phyloP scores from a whole-genome alignment of 768 basidiomycete species.

The Albatrellus ellisii region DNA sequence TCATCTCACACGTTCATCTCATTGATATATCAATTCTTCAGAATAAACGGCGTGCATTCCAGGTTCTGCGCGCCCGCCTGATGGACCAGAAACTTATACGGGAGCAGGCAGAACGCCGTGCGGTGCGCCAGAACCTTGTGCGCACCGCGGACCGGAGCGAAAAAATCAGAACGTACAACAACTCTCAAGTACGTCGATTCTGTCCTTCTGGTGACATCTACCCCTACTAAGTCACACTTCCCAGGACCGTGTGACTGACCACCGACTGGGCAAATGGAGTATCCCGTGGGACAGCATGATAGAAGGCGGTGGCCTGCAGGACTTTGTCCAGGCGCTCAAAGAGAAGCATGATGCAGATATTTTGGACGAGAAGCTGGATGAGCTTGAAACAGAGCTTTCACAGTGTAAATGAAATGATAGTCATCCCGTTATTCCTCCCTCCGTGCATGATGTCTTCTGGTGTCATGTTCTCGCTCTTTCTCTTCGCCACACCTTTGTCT shows the following conservation, averaged over 20 bases:
- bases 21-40: conserved; percentile 18
- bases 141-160: conserved; percentile 79
- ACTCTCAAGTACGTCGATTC: conserved; percentile 47
- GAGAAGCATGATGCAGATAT: conserved; percentile 3
- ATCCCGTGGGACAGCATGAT: conserved; percentile 13
- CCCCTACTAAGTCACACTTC: neutral
- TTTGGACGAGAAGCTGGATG: neutral
- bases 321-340: conserved; percentile 6
- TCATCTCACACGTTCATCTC: neutral
- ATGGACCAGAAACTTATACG: conserved; percentile 65
- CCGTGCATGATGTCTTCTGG: too few species aligned
- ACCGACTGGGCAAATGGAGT: conserved; percentile 12
- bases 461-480: too few species aligned
- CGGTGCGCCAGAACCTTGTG: conserved; percentile 59
- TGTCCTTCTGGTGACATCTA: neutral
- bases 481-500: too few species aligned
- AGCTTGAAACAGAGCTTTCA: too few species aligned
- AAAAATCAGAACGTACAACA: conserved; percentile 95
- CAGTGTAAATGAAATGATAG: too few species aligned
- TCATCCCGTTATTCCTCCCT: too few species aligned
- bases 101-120: conserved; percentile 60
- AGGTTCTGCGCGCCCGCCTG: conserved; percentile 75
- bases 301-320: conserved; percentile 9
- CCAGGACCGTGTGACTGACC: conserved; percentile 14
- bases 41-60: conserved; percentile 91